These are phyloP conservation scores for Raphanus sativus DNA, from an alignment of 345 rosid species.

Conservation along the genomic window DNA sequence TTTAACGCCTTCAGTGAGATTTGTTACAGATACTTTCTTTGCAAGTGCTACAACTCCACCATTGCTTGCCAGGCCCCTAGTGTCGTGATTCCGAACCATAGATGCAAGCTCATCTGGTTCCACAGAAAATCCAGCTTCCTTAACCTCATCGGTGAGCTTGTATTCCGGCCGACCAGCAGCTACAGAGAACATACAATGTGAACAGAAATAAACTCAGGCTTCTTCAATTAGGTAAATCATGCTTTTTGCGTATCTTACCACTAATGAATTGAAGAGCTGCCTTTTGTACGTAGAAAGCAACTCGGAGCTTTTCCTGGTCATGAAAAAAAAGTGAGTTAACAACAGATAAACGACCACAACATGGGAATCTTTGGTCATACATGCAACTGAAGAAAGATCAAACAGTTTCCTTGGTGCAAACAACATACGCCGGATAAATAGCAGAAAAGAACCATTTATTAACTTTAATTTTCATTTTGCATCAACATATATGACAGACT, in stretches of 20 bases:
- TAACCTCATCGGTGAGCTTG: constrained; percentile 60
- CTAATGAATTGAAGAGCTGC: constrained; percentile 84
- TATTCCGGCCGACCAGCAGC: constrained; percentile 52
- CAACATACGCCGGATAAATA: neutral
- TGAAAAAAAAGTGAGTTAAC: constrained; percentile 23
- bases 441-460: neutral
- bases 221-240: constrained; percentile 4
- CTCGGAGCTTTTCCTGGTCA: constrained; percentile 80
- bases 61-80: constrained; percentile 43
- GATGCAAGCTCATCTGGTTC: constrained; percentile 72
- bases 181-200: constrained; percentile 32
- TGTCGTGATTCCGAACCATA: constrained; percentile 61
- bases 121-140: constrained; percentile 61
- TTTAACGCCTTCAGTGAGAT: constrained; percentile 47
- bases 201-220: neutral
- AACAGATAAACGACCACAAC: constrained; percentile 19
- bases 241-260: constrained; percentile 51
- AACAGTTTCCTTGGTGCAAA: neutral
- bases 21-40: constrained; percentile 44
- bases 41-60: constrained; percentile 76
- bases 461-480: constrained; percentile 5
- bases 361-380: constrained; percentile 8
- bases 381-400: neutral
- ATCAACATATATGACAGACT: neutral
- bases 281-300: constrained; percentile 76